Evolutionary conservation across 202 grass and related monocot genomes (phyloP), one percentile per base, ranked within the genome.

Genomic region (Elaeis oleifera): DNA sequence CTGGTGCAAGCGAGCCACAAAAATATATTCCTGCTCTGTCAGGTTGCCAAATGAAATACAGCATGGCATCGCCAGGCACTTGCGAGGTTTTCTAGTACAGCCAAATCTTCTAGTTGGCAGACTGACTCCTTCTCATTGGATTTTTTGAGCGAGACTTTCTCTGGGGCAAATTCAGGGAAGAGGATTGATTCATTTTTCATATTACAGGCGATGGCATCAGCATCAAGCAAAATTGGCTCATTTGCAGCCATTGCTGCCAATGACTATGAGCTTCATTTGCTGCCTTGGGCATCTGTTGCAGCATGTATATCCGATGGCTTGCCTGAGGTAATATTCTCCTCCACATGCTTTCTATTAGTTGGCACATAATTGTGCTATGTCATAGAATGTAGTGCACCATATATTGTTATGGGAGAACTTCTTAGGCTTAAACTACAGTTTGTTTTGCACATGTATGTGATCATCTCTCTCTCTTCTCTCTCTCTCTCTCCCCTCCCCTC

Each of bases 251-350:
- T 54, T 74, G 87, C 87, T 67, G 76, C 73, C n/a, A 89, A 96
- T 70, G 91, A 96, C 67, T 90, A 96, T 44, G 84, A 90, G 78
- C 81, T 88, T 83, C 81, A 83, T 57, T 75, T 96, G 64, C 64
- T 96, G 23, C 91, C 91, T 18, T 90, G 91, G 87, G 87, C 81
- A 64, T 90, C 87, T 74, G 87, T 96, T 90, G 91, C 91, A 64
- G 81, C 87, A 74, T 96, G 91, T 78, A 85, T 90, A 52, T 88
- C 91, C 32, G 71, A 85, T 31, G 18, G 60, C 23, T 69, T 58
- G 5, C 24, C 79, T 28, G 79, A 96, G 84, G 91, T 90, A 90
- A 44, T 44, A 13, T 44, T 44, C 36, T 44, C 6, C 36, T 44
- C 36, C 36, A 44, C 11, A 44, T 44, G 36, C 8, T 13, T 13